phyloP scores from a whole-genome alignment of 1,284 basidiomycete genomes.

The Cryptococcus sp. region DNA sequence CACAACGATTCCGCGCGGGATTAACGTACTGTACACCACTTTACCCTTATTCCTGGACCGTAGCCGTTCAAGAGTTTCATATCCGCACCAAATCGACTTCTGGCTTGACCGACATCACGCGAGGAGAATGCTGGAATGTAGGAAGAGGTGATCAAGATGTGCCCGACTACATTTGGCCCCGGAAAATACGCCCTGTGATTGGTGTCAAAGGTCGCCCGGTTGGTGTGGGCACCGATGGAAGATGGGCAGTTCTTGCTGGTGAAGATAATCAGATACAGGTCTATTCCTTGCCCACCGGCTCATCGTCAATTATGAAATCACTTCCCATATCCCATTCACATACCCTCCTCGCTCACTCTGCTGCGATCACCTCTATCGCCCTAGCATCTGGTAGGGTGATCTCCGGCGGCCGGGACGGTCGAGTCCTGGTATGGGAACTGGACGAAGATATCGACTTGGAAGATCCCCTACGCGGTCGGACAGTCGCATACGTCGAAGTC shows the following conservation, averaged over 20 bases:
- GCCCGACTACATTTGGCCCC: constrained; percentile 29
- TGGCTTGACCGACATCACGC: constrained; percentile 6
- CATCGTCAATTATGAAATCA: neutral
- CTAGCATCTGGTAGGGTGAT: constrained; percentile 39
- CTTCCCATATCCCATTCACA: constrained; percentile 34
- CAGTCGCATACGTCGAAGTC: constrained; percentile 42
- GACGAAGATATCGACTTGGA: constrained; percentile 22
- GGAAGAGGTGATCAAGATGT: constrained; percentile 15
- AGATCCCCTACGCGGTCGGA: constrained; percentile 16
- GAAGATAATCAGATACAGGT: constrained; percentile 45
- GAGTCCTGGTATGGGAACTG: constrained; percentile 46
- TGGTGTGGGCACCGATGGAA: constrained; percentile 40
- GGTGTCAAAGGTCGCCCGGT: constrained; percentile 38
- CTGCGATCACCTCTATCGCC: constrained; percentile 36
- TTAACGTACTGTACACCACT: constrained; percentile 45
- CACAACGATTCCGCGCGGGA: constrained; percentile 25
- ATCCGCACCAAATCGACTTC: constrained; percentile 14
- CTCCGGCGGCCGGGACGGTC: constrained; percentile 38
- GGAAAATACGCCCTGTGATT: constrained; percentile 25
- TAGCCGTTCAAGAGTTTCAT: constrained; percentile 43
- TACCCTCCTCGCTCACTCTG: constrained; percentile 40
- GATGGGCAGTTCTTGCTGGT: constrained; percentile 46
- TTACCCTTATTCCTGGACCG: constrained; percentile 46
- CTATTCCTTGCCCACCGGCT: constrained; percentile 32
- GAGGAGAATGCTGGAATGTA: constrained; percentile 37